Evolutionary conservation across 257 asterid genomes (phyloP).

Genomic region (Solanum chaucha): DNA sequence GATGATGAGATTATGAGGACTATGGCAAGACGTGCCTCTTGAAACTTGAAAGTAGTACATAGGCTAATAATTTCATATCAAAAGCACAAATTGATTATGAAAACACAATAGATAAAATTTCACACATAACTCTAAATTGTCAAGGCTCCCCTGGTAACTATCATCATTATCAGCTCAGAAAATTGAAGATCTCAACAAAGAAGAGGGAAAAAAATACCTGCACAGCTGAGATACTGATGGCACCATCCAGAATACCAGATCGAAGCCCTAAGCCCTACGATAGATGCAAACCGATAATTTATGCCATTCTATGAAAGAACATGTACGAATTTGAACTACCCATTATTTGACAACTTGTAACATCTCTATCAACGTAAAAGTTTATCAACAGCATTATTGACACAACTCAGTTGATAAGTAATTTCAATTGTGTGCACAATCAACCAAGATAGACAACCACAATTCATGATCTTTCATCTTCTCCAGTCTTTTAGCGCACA

Average conservation of each 20-base stretch:
- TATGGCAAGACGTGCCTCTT: neutral
- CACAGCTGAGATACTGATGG: conserved; percentile 94
- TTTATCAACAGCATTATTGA: neutral
- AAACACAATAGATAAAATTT: neutral
- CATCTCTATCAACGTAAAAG: neutral
- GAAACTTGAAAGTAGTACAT: neutral
- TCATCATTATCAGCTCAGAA: neutral
- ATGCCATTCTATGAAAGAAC: neutral
- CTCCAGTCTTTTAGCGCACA: neutral
- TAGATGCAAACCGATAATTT: neutral
- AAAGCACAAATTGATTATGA: neutral
- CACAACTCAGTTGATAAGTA: neutral
- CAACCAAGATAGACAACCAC: neutral
- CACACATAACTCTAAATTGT: neutral
- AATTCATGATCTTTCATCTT: neutral
- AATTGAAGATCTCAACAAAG: neutral
- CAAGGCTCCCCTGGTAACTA: neutral
- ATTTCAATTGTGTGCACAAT: neutral
- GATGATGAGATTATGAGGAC: neutral
- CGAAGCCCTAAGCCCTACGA: conserved; percentile 82
- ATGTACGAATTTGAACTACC: neutral
- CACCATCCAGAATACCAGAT: conserved; percentile 92
- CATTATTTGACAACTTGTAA: neutral
- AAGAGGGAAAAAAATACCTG: conserved; percentile 43
- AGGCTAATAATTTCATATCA: neutral